Percentiles rank a stretch among this genome's conserved stretches.
phyloP scores from a whole-genome alignment of 768 basidiomycete genomes.

The Ramaria sp. region DNA sequence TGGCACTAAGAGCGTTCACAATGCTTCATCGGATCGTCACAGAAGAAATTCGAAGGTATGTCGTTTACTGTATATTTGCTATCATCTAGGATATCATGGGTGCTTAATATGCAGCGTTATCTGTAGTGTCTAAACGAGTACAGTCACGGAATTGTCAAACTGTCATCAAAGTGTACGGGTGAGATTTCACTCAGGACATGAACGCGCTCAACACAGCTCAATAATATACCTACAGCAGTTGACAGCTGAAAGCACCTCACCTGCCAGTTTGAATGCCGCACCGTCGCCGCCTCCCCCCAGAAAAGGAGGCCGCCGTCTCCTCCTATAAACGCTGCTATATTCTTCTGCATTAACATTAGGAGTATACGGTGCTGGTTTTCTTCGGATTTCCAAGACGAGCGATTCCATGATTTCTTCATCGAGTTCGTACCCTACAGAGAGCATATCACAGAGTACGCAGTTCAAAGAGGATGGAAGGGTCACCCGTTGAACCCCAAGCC shows the following conservation, averaged over 20 bases:
- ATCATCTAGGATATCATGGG: too few relatives aligned
- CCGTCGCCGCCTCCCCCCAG: conserved; percentile 20
- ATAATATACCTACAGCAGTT: conserved; percentile 35
- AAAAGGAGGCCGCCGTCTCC: conserved; percentile 37
- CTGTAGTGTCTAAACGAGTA: conserved; percentile 36
- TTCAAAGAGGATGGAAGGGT: conserved; percentile 68
- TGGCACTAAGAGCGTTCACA: neutral
- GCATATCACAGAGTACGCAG: conserved; percentile 69
- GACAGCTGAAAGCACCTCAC: conserved; percentile 40
- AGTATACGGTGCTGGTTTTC: conserved; percentile 77
- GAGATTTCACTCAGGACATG: conserved; percentile 19
- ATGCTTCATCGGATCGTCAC: too few relatives aligned
- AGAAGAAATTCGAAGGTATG: too few relatives aligned
- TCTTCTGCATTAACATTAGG: conserved; percentile 57
- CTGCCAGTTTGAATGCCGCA: conserved; percentile 11
- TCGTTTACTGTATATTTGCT: too few relatives aligned
- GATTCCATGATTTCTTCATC: conserved; percentile 81
- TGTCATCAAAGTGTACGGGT: conserved; percentile 40
- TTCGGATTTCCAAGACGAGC: conserved; percentile 66
- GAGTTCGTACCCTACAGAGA: conserved; percentile 71
- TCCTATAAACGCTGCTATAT: conserved; percentile 55
- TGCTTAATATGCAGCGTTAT: conserved; percentile 1
- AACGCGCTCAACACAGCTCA: conserved; percentile 2
- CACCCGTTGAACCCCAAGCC: conserved; percentile 39
- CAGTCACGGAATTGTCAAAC: conserved; percentile 31